These are phyloP conservation scores for Staphylotrichum tortipilum DNA, from an alignment of 495 filamentous ascomycete species.

Conservation along the genomic window DNA sequence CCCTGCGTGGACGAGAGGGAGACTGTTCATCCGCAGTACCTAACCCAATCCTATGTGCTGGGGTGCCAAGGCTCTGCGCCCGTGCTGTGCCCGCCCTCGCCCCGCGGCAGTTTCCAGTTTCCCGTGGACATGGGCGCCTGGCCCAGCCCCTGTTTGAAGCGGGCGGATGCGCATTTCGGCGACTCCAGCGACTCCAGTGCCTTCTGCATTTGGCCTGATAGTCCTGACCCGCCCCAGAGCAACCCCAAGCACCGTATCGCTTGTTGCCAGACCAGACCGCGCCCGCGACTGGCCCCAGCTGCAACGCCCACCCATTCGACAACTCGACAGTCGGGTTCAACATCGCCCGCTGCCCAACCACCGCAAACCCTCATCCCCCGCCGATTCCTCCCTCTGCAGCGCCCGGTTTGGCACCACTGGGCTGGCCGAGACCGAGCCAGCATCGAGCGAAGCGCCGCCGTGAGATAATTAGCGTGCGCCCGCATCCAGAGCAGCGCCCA, in stretches of 20 bases:
- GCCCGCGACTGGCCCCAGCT: constrained; percentile 3
- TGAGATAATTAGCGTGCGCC: not conserved
- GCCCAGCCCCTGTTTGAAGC: constrained; percentile 4
- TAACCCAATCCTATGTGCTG: too few species aligned
- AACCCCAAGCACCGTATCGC: too few species aligned
- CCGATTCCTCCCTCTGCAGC: not conserved
- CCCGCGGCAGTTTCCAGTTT: constrained; percentile 6
- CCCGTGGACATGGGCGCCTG: constrained; percentile 8
- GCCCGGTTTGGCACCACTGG: not conserved
- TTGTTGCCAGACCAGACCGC: constrained; percentile 3
- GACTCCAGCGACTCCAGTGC: not conserved
- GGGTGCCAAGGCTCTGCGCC: constrained; percentile 3
- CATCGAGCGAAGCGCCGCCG: not conserved
- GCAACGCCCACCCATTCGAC: not conserved
- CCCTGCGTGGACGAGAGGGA: not conserved
- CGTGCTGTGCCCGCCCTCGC: not conserved
- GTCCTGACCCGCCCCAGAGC: not conserved
- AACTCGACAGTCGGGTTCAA: not conserved
- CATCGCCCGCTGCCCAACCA: constrained; percentile 12
- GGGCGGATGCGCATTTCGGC: constrained; percentile 1
- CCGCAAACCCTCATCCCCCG: constrained; percentile 2
- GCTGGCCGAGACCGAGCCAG: not conserved
- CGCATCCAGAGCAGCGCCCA: too few species aligned
- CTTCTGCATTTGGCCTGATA: not conserved
- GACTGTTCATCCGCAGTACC: too few species aligned